Conservation (phyloP, 2,329 filamentous ascomycete species). For the Ophiocordyceps camponoti-rufipedis region DNA sequence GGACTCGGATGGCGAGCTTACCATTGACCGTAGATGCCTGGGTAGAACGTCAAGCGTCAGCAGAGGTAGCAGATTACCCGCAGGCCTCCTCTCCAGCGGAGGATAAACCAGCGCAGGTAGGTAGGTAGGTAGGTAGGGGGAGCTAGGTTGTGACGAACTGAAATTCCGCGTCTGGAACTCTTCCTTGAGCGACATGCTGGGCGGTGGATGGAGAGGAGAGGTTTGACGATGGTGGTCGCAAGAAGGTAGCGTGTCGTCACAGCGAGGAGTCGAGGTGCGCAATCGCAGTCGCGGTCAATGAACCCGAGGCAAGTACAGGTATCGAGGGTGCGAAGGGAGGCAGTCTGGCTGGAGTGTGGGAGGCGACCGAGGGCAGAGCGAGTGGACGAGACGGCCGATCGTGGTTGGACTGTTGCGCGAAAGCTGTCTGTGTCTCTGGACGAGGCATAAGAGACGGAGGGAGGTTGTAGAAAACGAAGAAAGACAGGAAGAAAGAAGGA, state of each 20-base stretch:
- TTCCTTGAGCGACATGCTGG: conserved; percentile 51
- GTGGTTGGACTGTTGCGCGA: not conserved
- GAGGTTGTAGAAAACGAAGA: not conserved
- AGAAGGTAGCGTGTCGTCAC: not conserved
- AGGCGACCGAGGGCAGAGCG: not conserved
- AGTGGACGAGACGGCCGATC: not conserved
- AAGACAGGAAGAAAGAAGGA: not conserved
- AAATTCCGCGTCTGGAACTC: conserved; percentile 59
- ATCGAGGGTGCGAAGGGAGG: not conserved
- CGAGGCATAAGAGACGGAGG: not conserved
- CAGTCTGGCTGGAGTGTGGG: not conserved
- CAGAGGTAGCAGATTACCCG: not conserved
- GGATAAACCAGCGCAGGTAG: not conserved
- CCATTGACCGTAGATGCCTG: conserved; percentile 64
- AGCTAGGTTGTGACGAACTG: conserved; percentile 36
- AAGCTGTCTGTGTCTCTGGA: not conserved
- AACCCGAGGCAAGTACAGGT: not conserved
- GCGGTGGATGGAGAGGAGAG: conserved; percentile 1
- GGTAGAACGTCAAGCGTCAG: not conserved
- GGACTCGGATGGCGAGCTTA: conserved; percentile 21
- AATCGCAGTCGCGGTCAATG: conserved; percentile 1
- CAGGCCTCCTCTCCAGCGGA: too few species aligned
- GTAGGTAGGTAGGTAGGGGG: too few species aligned
- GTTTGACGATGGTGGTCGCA: not conserved
- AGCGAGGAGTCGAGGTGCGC: not conserved